A percentile compares a stretch with the other conserved stretches of the same genome.
Evolutionary conservation across 495 filamentous ascomycete species (phyloP).

Genomic region (Paragyromitra xinjiangensis): DNA sequence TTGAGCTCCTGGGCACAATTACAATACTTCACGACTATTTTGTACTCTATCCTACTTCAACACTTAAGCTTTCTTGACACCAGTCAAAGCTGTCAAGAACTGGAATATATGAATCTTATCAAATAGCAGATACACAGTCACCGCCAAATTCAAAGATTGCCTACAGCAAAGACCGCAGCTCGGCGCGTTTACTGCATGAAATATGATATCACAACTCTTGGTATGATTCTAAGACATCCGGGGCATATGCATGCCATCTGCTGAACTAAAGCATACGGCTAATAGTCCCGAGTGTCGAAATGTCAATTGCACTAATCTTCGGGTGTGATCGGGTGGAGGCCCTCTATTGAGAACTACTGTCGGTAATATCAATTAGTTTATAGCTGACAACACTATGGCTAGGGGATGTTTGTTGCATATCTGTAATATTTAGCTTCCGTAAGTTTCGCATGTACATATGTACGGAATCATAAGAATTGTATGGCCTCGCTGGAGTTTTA

Average conservation of each 20-base stretch:
- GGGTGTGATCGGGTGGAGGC: constrained; percentile 10
- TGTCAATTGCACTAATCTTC: neutral
- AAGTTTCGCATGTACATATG: constrained; percentile 19
- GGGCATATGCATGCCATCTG: constrained; percentile 2
- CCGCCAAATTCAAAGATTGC: neutral
- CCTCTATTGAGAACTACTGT: neutral
- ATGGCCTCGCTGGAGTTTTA: neutral
- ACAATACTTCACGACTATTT: neutral
- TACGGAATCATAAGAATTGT: neutral
- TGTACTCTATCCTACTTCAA: neutral
- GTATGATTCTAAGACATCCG: neutral
- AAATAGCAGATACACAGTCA: neutral
- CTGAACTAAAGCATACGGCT: neutral
- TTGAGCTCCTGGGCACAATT: neutral
- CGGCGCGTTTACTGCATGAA: neutral
- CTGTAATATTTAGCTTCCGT: constrained; percentile 1
- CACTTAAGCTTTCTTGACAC: constrained; percentile 32
- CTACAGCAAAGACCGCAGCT: neutral
- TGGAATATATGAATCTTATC: neutral
- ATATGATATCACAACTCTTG: constrained; percentile 33
- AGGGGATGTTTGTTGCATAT: neutral
- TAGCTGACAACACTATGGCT: neutral
- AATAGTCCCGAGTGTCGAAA: neutral
- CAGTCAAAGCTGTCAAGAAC: neutral
- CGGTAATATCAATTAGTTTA: constrained; percentile 1